A percentile compares a stretch with the other conserved stretches of the same genome.
phyloP scores from a whole-genome alignment of 2,329 filamentous ascomycete species.

The Colletotrichum simmondsii region DNA sequence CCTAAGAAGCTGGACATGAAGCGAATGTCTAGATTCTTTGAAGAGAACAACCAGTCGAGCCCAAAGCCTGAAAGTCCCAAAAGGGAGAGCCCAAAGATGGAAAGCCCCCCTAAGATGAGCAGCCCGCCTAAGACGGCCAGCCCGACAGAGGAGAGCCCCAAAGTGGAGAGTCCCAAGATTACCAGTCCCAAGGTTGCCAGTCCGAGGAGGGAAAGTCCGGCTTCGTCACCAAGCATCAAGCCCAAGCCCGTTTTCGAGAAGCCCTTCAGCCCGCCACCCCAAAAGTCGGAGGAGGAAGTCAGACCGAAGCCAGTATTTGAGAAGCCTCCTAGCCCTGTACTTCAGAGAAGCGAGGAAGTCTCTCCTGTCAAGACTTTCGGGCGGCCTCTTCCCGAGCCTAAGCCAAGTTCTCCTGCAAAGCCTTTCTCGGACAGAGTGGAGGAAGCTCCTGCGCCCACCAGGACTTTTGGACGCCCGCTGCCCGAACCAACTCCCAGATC shows the following conservation, averaged over 20 bases:
- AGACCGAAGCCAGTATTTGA: neutral
- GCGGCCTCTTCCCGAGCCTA: constrained; percentile 41
- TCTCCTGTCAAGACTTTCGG: constrained; percentile 50
- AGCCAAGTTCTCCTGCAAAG: constrained; percentile 41
- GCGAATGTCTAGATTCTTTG: constrained; percentile 68
- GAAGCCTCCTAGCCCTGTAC: constrained; percentile 2
- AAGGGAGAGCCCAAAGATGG: neutral
- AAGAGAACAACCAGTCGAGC: constrained; percentile 49
- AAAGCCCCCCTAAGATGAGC: constrained; percentile 33
- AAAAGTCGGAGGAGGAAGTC: constrained; percentile 38
- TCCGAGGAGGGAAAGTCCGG: neutral
- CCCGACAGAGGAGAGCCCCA: constrained; percentile 6
- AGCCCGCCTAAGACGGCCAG: constrained; percentile 13
- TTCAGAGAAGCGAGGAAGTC: constrained; percentile 36
- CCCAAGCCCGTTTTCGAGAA: constrained; percentile 32
- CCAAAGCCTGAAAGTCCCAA: constrained; percentile 33
- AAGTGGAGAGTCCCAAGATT: constrained; percentile 9
- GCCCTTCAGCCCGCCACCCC: constrained; percentile 11
- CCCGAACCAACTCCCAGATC: constrained; percentile 38
- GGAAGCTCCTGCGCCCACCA: constrained; percentile 47
- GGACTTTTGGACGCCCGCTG: constrained; percentile 44
- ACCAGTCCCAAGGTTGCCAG: constrained; percentile 26
- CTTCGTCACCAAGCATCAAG: constrained; percentile 23
- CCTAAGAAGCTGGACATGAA: constrained; percentile 70
- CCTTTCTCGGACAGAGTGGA: constrained; percentile 19